Percentiles rank a stretch among this genome's conserved stretches.
Conservation (phyloP, 192 early-diverging fungal genomes). For the Backusella psychrophila region DNA sequence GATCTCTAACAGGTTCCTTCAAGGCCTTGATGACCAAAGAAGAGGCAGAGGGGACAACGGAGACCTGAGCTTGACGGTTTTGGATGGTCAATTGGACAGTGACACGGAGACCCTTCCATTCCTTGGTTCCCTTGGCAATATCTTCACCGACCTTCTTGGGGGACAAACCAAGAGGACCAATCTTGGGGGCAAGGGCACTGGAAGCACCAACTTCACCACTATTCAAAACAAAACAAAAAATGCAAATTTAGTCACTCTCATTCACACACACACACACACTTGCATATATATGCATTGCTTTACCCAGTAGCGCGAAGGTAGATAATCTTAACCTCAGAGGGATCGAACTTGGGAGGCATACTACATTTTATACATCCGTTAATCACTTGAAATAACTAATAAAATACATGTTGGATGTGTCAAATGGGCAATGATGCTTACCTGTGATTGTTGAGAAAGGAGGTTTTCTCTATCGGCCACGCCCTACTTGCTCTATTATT, state of each 20-base stretch:
- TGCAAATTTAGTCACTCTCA: not conserved
- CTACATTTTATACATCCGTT: constrained; percentile 1
- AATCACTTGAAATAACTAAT: not conserved
- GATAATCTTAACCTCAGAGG: constrained; percentile 76
- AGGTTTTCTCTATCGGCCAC: not conserved
- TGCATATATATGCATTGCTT: not conserved
- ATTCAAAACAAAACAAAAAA: constrained; percentile 4
- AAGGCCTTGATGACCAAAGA: constrained; percentile 94
- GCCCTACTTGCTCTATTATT: not conserved
- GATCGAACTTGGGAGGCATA: constrained; percentile 87
- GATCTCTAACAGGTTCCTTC: constrained; percentile 93
- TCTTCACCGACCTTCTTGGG: constrained; percentile 99
- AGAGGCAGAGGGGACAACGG: constrained; percentile 92
- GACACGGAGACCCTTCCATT: constrained; percentile 97
- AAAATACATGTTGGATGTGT: not conserved
- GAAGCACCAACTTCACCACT: constrained; percentile 97
- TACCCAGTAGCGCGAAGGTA: constrained; percentile 92
- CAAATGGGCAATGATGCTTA: not conserved
- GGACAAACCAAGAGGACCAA: constrained; percentile 98
- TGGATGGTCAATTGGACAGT: constrained; percentile 97
- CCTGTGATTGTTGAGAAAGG: constrained; percentile 2
- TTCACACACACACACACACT: too few relatives aligned
- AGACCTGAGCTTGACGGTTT: constrained; percentile 97
- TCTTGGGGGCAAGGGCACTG: constrained; percentile 97
- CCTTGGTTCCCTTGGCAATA: constrained; percentile 98